Conservation (phyloP, 208 protist genomes). For the Leishmania major region DNA sequence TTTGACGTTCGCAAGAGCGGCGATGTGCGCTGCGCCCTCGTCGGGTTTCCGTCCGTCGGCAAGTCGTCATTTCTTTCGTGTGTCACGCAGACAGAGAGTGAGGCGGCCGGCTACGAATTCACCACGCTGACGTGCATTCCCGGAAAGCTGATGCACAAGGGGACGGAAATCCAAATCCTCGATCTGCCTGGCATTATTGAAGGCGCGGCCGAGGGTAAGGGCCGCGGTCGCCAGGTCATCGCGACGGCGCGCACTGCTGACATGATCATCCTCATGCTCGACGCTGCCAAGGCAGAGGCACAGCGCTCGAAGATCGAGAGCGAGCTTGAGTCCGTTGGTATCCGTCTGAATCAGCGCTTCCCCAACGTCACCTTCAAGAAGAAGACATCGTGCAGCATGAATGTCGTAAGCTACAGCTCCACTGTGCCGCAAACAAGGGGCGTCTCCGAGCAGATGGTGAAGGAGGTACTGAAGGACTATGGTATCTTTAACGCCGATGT, state of each 20-base stretch:
- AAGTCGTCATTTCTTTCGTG: conserved; percentile 98
- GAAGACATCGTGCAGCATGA: conserved; percentile 94
- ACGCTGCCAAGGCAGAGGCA: conserved; percentile 93
- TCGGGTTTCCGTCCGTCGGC: conserved; percentile 97
- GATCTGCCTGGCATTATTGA: conserved; percentile 99
- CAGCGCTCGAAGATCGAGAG: conserved; percentile 92
- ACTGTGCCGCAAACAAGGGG: conserved; percentile 82
- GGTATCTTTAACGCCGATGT: conserved; percentile 97
- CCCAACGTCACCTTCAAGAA: conserved; percentile 95
- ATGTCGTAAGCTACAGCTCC: conserved; percentile 88
- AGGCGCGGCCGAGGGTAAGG: conserved; percentile 96
- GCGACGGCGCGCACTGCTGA: conserved; percentile 96
- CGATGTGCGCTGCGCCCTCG: conserved; percentile 91
- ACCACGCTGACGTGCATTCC: conserved; percentile 99
- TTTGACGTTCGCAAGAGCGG: conserved; percentile 97
- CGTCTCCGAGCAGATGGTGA: conserved; percentile 90
- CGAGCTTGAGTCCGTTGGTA: conserved; percentile 96
- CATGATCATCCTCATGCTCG: conserved; percentile 98
- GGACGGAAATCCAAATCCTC: conserved; percentile 98
- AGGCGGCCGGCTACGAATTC: conserved; percentile 98
- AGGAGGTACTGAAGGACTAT: conserved; percentile 95
- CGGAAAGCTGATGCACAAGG: conserved; percentile 96
- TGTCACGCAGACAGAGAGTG: conserved; percentile 96
- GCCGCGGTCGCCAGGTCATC: conserved; percentile 97
- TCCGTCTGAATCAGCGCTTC: conserved; percentile 95